phyloP scores from a whole-genome alignment of 2,329 filamentous ascomycete genomes.

The Metarhizium rileyi region DNA sequence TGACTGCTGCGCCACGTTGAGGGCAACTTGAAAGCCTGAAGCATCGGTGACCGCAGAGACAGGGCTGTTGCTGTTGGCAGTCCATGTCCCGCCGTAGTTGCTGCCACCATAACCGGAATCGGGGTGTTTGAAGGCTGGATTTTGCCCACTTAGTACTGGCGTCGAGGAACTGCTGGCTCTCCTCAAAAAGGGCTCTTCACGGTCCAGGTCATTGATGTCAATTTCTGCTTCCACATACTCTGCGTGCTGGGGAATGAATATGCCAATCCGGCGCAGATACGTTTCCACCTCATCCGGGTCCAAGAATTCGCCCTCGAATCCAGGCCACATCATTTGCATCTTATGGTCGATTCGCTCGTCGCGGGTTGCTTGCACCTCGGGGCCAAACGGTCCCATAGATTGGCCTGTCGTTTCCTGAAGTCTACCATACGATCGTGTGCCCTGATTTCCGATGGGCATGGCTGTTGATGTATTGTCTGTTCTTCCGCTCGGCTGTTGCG shows the following conservation, averaged over 20 bases:
- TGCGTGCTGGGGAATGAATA: constrained; percentile 49
- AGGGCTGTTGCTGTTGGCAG: constrained; percentile 4
- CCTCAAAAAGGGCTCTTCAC: not conserved
- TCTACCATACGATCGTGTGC: constrained; percentile 16
- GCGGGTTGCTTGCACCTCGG: constrained; percentile 26
- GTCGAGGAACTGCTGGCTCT: not conserved
- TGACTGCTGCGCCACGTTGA: not conserved
- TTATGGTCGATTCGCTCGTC: constrained; percentile 32
- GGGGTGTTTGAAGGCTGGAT: not conserved
- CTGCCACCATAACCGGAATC: constrained; percentile 5
- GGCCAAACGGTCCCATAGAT: constrained; percentile 39
- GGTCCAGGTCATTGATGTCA: constrained; percentile 30
- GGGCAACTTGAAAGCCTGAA: not conserved
- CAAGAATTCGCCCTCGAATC: constrained; percentile 66
- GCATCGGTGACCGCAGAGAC: not conserved
- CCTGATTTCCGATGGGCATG: constrained; percentile 27
- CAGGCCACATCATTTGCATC: constrained; percentile 45
- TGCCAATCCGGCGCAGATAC: constrained; percentile 56
- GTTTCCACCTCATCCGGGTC: constrained; percentile 68
- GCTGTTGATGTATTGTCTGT: not conserved
- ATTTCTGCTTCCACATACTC: constrained; percentile 53
- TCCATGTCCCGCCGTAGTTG: not conserved
- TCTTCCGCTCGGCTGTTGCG: constrained; percentile 4
- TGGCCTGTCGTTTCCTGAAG: constrained; percentile 17
- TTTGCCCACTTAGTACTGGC: not conserved